phyloP scores from a whole-genome alignment of 176 grass and related monocot species.

The Rhynchospora tenuis region DNA sequence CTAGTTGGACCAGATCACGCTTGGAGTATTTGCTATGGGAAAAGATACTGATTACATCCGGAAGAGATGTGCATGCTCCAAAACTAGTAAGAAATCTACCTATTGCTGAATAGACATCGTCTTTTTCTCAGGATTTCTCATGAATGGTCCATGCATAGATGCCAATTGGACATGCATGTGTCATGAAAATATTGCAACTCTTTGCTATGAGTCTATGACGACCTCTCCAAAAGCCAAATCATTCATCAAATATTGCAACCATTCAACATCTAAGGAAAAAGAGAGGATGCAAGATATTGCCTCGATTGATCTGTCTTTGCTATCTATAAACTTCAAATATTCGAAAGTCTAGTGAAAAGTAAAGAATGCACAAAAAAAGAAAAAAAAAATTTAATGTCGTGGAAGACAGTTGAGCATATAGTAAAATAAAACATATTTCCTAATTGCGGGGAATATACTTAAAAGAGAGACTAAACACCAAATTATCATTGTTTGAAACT shows the following conservation, averaged over 20 bases:
- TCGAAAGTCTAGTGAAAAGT: too few species aligned
- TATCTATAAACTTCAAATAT: too few species aligned
- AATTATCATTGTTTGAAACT: too few species aligned
- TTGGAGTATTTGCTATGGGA: neutral
- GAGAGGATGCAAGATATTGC: too few species aligned
- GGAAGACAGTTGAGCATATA: too few species aligned
- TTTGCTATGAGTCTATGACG: neutral
- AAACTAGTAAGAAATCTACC: conserved; percentile 6
- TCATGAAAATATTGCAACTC: neutral
- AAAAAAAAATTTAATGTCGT: too few species aligned
- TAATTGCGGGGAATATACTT: too few species aligned
- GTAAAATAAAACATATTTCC: too few species aligned
- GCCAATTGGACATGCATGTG: neutral
- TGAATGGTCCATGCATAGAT: neutral
- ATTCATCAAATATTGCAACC: neutral
- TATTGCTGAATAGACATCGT: neutral
- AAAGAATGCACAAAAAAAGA: too few species aligned
- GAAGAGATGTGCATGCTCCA: neutral
- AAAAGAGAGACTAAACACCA: too few species aligned
- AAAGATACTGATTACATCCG: neutral
- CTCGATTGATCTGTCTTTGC: too few species aligned
- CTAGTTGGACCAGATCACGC: neutral
- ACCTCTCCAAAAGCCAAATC: neutral
- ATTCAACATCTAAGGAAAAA: neutral
- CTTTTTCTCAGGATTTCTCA: neutral